Evolutionary conservation across 305 asterid genomes (phyloP).

Genomic region (Fraxinus greggii): DNA sequence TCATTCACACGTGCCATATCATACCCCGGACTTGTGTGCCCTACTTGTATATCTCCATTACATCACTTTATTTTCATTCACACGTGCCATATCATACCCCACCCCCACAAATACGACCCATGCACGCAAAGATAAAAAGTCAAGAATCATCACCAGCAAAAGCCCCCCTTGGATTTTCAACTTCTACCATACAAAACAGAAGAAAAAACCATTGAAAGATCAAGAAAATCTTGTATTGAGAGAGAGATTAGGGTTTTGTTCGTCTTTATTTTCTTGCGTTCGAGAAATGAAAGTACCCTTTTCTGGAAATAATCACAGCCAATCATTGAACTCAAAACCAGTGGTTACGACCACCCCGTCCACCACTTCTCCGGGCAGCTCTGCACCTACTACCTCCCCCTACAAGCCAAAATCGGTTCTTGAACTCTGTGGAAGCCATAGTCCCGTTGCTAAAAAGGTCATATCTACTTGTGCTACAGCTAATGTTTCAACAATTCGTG

Average conservation of each 20-base stretch:
- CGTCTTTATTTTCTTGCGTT: not conserved
- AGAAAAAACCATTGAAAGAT: not conserved
- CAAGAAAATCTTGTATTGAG: not conserved
- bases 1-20: conserved; percentile 8
- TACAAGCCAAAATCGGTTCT: conserved; percentile 96
- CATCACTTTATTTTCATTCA: conserved; percentile 1
- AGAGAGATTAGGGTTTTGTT: conserved; percentile 8
- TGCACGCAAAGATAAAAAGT: conserved; percentile 51
- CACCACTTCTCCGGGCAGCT: not conserved
- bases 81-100: conserved; percentile 8
- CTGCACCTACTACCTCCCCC: conserved; percentile 19
- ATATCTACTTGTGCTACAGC: conserved; percentile 10
- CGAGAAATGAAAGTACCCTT: conserved; percentile 93
- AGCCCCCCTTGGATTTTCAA: conserved; percentile 16
- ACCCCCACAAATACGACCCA: conserved; percentile 26
- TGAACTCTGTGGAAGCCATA: conserved; percentile 71
- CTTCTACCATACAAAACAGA: not conserved
- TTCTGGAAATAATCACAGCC: conserved; percentile 43
- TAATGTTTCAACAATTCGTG: conserved; percentile 25
- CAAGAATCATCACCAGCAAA: conserved; percentile 44
- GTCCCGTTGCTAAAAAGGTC: conserved; percentile 52
- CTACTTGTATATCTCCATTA: conserved; percentile 26
- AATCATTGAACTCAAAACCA: conserved; percentile 29
- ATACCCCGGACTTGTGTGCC: conserved; percentile 30
- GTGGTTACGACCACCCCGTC: conserved; percentile 4